These are phyloP conservation scores for Rhododendron kiyosumense DNA, from an alignment of 148 eudicot species.

Conservation along the genomic window DNA sequence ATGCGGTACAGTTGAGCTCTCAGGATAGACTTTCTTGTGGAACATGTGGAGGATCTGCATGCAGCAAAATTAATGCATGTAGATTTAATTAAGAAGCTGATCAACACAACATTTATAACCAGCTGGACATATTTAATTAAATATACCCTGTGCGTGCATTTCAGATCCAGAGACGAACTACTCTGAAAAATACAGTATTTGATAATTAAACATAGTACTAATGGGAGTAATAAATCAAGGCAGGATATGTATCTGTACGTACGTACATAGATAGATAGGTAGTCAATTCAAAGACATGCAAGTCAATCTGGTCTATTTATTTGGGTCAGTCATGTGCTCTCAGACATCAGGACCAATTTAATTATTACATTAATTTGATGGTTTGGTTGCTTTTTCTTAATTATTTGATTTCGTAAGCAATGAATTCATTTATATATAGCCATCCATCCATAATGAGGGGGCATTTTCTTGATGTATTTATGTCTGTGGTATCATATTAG, in stretches of 20 bases:
- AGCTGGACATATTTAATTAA: background rate
- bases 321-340: too few relatives aligned
- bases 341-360: too few relatives aligned
- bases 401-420: background rate
- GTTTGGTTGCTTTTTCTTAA: background rate
- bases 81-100: background rate
- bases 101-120: background rate
- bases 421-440: background rate
- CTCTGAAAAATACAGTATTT: background rate
- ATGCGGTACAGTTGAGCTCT: conserved; percentile 27
- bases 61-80: background rate
- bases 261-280: too few relatives aligned
- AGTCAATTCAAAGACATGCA: too few relatives aligned
- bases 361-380: background rate
- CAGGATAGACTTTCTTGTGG: conserved; percentile 90
- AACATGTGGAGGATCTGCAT: conserved; percentile 66
- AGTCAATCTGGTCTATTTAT: too few relatives aligned
- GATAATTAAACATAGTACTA: background rate
- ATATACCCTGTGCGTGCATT: background rate
- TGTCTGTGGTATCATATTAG: background rate
- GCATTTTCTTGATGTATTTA: background rate
- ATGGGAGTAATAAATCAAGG: too few relatives aligned
- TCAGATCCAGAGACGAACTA: background rate
- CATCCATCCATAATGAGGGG: background rate
- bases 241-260: too few relatives aligned